Evolutionary conservation across 1,139 yeast species (phyloP).

Genomic region (Kodamaea fungicola): DNA sequence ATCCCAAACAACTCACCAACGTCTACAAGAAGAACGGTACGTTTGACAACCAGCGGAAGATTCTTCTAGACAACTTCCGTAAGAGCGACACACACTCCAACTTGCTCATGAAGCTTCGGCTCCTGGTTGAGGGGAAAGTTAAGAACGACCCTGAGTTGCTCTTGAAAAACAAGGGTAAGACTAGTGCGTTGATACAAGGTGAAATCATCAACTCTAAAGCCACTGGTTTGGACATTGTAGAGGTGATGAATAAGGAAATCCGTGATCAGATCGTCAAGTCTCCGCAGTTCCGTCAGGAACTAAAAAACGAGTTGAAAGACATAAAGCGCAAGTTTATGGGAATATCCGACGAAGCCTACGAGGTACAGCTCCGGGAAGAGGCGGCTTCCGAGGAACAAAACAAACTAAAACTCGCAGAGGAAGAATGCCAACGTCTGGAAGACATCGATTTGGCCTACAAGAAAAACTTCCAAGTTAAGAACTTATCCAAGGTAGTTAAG

Average conservation of each 20-base stretch:
- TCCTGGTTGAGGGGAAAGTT: conserved; percentile 46
- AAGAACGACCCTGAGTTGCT: conserved; percentile 48
- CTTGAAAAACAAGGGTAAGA: conserved; percentile 48
- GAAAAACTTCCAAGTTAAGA: conserved; percentile 29
- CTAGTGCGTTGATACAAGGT: conserved; percentile 53
- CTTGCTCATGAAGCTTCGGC: conserved; percentile 37
- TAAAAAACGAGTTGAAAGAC: conserved; percentile 35
- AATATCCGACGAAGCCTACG: conserved; percentile 41
- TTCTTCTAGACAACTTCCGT: conserved; percentile 43
- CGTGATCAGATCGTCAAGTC: conserved; percentile 46
- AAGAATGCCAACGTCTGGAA: conserved; percentile 10
- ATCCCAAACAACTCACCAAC: conserved; percentile 39
- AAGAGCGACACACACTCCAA: conserved; percentile 41
- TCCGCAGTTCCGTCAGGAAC: conserved; percentile 33
- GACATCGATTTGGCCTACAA: conserved; percentile 16
- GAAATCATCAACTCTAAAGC: conserved; percentile 30
- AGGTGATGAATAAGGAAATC: conserved; percentile 45
- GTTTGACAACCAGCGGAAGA: conserved; percentile 46
- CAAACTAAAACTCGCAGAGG: conserved; percentile 2
- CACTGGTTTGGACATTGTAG: conserved; percentile 17
- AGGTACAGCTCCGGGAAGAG: conserved; percentile 21
- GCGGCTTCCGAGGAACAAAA: conserved; percentile 10
- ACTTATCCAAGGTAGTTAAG: conserved; percentile 20
- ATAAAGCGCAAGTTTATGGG: conserved; percentile 33
- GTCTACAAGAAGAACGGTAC: conserved; percentile 49